These are phyloP conservation scores for Tetrapisispora taiwanensis DNA, from an alignment of 805 yeast genomes.

Conservation along the genomic window DNA sequence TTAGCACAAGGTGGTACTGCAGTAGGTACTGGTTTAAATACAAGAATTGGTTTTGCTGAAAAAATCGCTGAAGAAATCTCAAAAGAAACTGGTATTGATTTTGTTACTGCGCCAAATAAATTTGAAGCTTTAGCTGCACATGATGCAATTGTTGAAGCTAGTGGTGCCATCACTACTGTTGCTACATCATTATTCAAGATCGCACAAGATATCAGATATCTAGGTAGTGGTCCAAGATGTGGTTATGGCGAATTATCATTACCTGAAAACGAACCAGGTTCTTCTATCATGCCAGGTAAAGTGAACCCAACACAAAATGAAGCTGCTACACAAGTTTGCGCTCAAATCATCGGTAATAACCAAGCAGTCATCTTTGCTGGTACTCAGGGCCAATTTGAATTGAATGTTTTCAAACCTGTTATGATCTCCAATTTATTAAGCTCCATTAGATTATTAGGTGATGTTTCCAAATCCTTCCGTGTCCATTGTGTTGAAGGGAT, in stretches of 20 bases:
- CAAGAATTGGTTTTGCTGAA: conserved; percentile 79
- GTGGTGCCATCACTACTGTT: conserved; percentile 92
- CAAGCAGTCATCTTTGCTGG: conserved; percentile 93
- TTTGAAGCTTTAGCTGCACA: conserved; percentile 98
- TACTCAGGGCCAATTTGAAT: conserved; percentile 97
- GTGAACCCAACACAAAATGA: conserved; percentile 99
- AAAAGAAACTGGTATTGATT: conserved; percentile 76
- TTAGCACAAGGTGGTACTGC: conserved; percentile 99
- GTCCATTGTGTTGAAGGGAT: conserved; percentile 92
- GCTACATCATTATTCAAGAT: conserved; percentile 91
- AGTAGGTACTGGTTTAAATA: conserved; percentile 97
- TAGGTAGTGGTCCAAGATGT: conserved; percentile 98
- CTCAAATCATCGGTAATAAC: conserved; percentile 96
- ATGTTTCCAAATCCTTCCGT: conserved; percentile 85
- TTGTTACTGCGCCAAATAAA: conserved; percentile 95
- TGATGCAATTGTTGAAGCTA: conserved; percentile 95
- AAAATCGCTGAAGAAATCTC: conserved; percentile 81
- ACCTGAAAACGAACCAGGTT: conserved; percentile 99
- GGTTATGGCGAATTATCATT: conserved; percentile 93
- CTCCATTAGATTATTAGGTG: conserved; percentile 81
- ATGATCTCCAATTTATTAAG: conserved; percentile 83
- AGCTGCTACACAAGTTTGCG: conserved; percentile 96
- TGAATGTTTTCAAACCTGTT: conserved; percentile 96
- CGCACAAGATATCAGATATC: conserved; percentile 95
- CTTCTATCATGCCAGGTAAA: conserved; percentile 99